These are phyloP conservation scores for Sclerotinia sclerotiorum DNA, from an alignment of 2,329 filamentous ascomycete genomes.

Conservation along the genomic window DNA sequence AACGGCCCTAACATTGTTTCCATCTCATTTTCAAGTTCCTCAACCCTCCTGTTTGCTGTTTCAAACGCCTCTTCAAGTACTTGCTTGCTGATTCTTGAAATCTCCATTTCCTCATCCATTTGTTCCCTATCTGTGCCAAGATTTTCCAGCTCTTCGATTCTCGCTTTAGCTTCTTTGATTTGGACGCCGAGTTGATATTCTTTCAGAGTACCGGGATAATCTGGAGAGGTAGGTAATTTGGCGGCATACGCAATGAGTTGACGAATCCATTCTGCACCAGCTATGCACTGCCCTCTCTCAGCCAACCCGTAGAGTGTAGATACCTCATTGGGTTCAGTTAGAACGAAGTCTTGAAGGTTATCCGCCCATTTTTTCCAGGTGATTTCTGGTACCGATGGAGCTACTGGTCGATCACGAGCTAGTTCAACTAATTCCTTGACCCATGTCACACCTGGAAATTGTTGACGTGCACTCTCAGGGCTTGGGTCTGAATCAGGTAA, in stretches of 20 bases:
- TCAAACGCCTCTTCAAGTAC: not conserved
- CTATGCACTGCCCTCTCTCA: not conserved
- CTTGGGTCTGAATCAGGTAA: not conserved
- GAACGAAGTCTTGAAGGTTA: not conserved
- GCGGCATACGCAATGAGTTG: slow-evolving; percentile 9
- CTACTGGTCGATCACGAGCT: not conserved
- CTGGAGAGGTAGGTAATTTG: not conserved
- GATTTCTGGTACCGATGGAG: not conserved
- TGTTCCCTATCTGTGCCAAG: not conserved
- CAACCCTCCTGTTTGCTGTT: not conserved
- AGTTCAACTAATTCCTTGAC: slow-evolving; percentile 3
- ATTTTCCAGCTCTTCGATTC: slow-evolving; percentile 4
- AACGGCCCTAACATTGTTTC: not conserved
- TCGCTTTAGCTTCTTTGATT: not conserved
- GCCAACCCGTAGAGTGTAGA: not conserved
- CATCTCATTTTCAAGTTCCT: not conserved
- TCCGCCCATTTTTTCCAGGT: not conserved
- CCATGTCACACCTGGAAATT: slow-evolving; percentile 14
- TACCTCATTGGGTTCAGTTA: not conserved
- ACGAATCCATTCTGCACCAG: slow-evolving; percentile 20
- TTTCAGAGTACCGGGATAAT: not conserved
- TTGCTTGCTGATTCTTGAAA: not conserved
- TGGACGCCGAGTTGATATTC: not conserved
- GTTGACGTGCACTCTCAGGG: not conserved
- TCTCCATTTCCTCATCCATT: too few species aligned